Evolutionary conservation across 208 protist genomes (phyloP), one percentile per base, ranked within the genome.

Genomic region (Angomonas deanei): DNA sequence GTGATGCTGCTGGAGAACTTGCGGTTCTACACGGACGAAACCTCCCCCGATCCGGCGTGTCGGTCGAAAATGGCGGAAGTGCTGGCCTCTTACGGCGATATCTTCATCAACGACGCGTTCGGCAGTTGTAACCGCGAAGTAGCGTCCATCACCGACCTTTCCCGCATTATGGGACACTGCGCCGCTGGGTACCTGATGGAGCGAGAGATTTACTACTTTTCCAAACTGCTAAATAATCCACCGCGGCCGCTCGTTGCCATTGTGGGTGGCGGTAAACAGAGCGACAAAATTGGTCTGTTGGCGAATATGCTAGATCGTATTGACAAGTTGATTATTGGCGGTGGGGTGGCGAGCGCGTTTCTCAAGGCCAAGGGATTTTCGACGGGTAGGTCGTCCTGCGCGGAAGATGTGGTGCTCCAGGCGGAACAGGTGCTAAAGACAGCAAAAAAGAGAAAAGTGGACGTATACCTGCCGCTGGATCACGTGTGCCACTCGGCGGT

Each of bases 21-120:
- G 11, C 93, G 98, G 61, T 99, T 99, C 88, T 98, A 99, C 84
- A 27, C 82, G 26, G 97, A 99, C 70, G 98, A 99, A 70, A 90
- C 97, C 73, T 97, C 96, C 19, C 81, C 86, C 47, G 84, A 93
- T 28, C 71, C 93, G 47, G 69, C 63, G 19, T 79, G 91, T 24
- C 87, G 90, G 21, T 80, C 91, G 17, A 80, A 78, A 33, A 94
- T 94, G 86, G 84, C 79, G 6, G 77, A 82, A 11, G 89, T 96
- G 26, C 82, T 99, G 4, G 88, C 87, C 6, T 84, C 78, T 0
- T 91, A 94, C 54, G 98, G 88, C 66, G 98, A 99, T 72, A 69
- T 99, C 15, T 99, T 98, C 86, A 84, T 99, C 50, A 98, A 97
- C 72, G 98, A 99, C 78, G 98, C 98, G 23, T 99, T 99, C 77